A percentile compares a stretch with the other conserved stretches of the same genome.
Conservation (phyloP, 805 yeast genomes). For the Lachancea meyersii region DNA sequence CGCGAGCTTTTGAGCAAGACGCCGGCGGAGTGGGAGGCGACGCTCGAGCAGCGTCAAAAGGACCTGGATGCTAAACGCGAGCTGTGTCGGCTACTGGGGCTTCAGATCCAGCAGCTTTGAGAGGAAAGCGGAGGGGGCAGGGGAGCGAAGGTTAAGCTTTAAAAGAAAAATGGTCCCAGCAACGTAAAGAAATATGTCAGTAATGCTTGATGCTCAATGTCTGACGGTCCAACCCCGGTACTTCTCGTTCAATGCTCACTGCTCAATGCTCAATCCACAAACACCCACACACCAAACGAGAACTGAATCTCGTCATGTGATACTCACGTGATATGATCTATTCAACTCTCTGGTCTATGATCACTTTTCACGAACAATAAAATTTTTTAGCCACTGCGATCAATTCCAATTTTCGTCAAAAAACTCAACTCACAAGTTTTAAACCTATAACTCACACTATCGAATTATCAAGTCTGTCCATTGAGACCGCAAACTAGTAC, state of each 20-base stretch:
- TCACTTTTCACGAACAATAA: not conserved
- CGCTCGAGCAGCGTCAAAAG: constrained; percentile 18
- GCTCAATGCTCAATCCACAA: no score
- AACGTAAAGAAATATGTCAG: no score
- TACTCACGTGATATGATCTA: no score
- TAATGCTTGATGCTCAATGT: no score
- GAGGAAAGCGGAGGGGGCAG: not conserved
- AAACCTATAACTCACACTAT: not conserved
- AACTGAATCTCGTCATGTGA: no score
- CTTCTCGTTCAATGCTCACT: no score
- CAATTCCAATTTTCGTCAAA: not conserved
- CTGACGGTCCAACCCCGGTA: no score
- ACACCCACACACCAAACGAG: no score
- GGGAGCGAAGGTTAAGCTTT: no score
- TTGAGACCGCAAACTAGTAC: not conserved
- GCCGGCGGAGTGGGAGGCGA: constrained; percentile 27
- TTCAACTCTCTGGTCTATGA: no score
- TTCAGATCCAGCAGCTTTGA: constrained; percentile 8
- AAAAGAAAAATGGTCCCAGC: no score
- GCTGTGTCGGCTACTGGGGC: constrained; percentile 13
- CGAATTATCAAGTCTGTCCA: not conserved
- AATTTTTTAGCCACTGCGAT: not conserved
- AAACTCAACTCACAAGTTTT: constrained; percentile 1
- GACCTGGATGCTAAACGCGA: constrained; percentile 25
- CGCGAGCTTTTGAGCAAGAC: constrained; percentile 23